Conservation (phyloP, 495 filamentous ascomycete genomes). For the Penicillium herquei region DNA sequence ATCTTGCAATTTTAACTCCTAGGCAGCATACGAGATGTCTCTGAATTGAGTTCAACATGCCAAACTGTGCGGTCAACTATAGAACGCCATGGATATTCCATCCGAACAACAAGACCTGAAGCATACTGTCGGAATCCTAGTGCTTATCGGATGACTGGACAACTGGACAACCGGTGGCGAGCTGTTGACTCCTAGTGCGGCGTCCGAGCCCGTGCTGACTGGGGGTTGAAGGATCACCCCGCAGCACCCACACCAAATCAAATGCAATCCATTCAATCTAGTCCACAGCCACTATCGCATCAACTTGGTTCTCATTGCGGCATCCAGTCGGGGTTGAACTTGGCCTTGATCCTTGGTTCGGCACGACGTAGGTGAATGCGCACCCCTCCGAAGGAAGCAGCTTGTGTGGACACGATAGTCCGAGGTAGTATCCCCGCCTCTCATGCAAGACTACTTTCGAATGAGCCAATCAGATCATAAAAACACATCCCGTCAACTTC, state of each 20-base stretch:
- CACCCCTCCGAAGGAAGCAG: neutral
- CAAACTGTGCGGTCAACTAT: neutral
- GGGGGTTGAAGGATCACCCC: conserved; percentile 11
- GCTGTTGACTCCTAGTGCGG: conserved; percentile 7
- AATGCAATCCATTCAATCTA: neutral
- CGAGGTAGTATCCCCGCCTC: neutral
- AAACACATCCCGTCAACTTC: conserved; percentile 9
- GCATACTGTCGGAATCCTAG: conserved; percentile 1
- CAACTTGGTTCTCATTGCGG: conserved; percentile 1
- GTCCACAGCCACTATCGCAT: conserved; percentile 5
- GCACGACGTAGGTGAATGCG: neutral
- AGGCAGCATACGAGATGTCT: conserved; percentile 10
- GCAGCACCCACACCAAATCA: conserved; percentile 7
- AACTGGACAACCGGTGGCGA: conserved; percentile 1
- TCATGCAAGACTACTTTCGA: conserved; percentile 11
- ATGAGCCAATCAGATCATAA: conserved; percentile 15
- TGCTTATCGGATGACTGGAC: conserved; percentile 12
- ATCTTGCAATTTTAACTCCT: conserved; percentile 17
- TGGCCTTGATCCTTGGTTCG: neutral
- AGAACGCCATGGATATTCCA: neutral
- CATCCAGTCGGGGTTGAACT: neutral
- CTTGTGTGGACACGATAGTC: conserved; percentile 7
- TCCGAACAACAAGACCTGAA: neutral
- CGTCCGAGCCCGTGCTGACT: conserved; percentile 13
- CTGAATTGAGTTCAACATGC: conserved; percentile 17